Evolutionary conservation across 2,329 filamentous ascomycete genomes (phyloP).

Genomic region (Trichoderma breve): DNA sequence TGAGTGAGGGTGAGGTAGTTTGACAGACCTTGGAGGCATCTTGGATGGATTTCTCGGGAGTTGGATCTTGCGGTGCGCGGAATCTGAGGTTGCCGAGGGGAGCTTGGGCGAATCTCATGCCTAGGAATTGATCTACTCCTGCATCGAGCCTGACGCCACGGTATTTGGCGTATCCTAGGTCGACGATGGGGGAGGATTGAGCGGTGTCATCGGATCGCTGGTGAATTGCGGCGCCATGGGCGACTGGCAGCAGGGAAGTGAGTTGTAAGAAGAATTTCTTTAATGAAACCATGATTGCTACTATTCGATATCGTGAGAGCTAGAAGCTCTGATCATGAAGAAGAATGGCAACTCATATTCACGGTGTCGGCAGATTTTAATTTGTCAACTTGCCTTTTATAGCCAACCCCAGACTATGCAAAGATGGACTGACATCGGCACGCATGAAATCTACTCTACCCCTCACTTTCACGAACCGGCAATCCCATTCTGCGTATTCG

Average conservation of each 20-base stretch:
- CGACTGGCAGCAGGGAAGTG: background rate
- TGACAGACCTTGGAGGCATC: conserved; percentile 36
- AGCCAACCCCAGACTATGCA: background rate
- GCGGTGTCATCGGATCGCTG: background rate
- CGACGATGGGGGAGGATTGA: conserved; percentile 24
- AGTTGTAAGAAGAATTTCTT: background rate
- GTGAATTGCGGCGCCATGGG: background rate
- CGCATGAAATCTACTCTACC: background rate
- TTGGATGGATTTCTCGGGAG: conserved; percentile 33
- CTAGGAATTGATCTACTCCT: conserved; percentile 46
- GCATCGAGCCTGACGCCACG: conserved; percentile 38
- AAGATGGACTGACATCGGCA: background rate
- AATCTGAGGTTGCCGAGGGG: conserved; percentile 51
- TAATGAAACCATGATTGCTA: background rate
- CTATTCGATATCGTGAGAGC: background rate
- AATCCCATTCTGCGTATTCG: background rate
- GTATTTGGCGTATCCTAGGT: conserved; percentile 48
- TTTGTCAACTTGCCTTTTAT: background rate
- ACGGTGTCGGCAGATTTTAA: background rate
- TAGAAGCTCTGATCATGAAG: background rate
- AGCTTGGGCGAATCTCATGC: conserved; percentile 52
- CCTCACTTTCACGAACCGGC: background rate
- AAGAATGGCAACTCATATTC: background rate
- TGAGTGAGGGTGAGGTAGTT: too few species aligned
- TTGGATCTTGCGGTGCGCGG: conserved; percentile 47